Evolutionary conservation across 768 basidiomycete species (phyloP), one percentile per base, ranked within the genome.

Genomic region (Auriculariales sp.): DNA sequence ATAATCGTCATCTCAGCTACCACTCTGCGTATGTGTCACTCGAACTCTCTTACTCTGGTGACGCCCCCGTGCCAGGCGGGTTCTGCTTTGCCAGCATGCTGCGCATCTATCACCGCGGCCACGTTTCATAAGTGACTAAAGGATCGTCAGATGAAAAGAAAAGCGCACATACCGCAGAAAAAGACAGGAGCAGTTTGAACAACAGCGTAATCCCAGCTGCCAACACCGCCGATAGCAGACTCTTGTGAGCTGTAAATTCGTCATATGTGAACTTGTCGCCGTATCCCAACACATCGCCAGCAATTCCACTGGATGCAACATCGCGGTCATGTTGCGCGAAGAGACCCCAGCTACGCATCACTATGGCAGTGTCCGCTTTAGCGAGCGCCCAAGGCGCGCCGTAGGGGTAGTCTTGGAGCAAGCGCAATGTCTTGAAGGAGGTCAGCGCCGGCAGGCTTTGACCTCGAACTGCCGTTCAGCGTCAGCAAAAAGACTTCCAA

Each of bases 211-310:
- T 12, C 2, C 46, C 55, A 11, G 17, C 71, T 68, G 10, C 70
- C 2, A 72, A 9, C 3, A 72, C 35, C 10, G 75, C 68, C n/a
- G 66, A 57, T 3, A 78, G 11, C 39, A 15, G 39, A 19, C 27
- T 44, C 39, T 19, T 24, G 4, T 7, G 12, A 15, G 39, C 19
- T 12, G 27, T 9, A 51, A 83, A 83, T 61, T 93, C 90, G 47
- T 79, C 77, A 60, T 92, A 94, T 39, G 67, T 67, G 69, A 95
- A 90, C 2, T 73, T 58, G 0, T 76, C 67, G 4, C 87, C 92
- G 57, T 93, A 92, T 12, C 9, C 22, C 12, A 25, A 19, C 19
- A 19, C 15, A n/a, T 19, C n/a, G n/a, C 19, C 19, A 44, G 27
- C 22, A 44, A 19, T 7, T 19, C 19, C 39, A 25, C 39, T 7